Evolutionary conservation across 2,329 filamentous ascomycete species (phyloP), one percentile per base, ranked within the genome.

Genomic region (Talaromyces sp.): DNA sequence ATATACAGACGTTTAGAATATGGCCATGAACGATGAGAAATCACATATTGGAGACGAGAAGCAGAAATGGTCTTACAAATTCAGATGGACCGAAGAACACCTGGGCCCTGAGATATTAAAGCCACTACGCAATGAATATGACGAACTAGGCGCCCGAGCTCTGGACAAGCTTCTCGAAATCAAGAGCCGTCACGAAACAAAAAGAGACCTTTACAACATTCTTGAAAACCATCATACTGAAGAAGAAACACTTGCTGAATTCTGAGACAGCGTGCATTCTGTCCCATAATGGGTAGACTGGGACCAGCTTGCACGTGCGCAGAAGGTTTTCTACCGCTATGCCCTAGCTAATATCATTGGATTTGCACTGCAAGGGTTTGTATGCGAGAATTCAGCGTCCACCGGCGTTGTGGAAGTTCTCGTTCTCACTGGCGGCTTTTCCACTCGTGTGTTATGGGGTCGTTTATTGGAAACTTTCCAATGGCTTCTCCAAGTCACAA

Each of bases 281-380:
- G 75, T 91, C 4, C 90, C 90, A 0, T 79, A 83, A 0, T 93
- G 89, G 89, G 90, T 93, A 2, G 85, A 92, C 70, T 93, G 89
- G 89, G 82, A 83, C 1, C 88, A 92, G 70, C 88, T 93, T 60
- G 79, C 82, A 63, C 81, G 90, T 68, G 91, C 90, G 0, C 90
- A 93, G 71, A 84, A 89, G 66, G 84, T 92, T 0, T 91, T 92
- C 69, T 92, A 91, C 72, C 84, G 90, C 33, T 93, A 92, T 72
- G 88, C 85, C n/a, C 85, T 85, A 0, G 62, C 65, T 22, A 47
- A 68, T 32, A 62, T 68, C 10, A 58, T 67, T 5, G 66, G 66
- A 6, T 67, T 68, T 28, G 66, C 65, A 5, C 47, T 68, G 27
- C 67, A 68, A 33, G 66, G 65, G 0, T 68, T 68, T 32, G 57